Evolutionary conservation across 129 eudicot genomes (phyloP), one percentile per base, ranked within the genome.

Genomic region (Artemisia annua): DNA sequence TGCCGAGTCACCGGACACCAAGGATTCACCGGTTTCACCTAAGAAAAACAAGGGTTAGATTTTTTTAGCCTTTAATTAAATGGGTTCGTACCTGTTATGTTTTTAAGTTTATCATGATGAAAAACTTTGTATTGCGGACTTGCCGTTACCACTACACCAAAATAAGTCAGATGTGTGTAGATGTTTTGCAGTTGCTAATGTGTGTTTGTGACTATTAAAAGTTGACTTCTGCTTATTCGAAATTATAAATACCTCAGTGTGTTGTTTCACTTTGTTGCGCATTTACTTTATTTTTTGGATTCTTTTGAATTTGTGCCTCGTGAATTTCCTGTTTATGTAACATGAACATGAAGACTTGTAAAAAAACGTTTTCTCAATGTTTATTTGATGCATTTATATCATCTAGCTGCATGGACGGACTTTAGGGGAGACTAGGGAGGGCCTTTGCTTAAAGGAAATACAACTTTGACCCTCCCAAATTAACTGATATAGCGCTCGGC

Each of bases 1-100:
- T 55, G 67, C 85, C 9, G 76, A 78, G 55, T 78, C 87, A 60
- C 89, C 97, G 0, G 92, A 91, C 59, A 46, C 69, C 46, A 64
- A 70, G 28, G 66, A 63, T 52, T 81, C 51, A 61, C 83, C 83
- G 3, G 87, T 59, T 54, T 75, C 52, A 56, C 84, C 83, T 3
- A 88, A 50, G 9, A 71, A 76, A 24, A 67, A 56, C 28, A 70
- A 85, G 77, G 90, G 79, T 82, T 78, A 71, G 73, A 81, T 55
- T 71, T 62, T 76, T 70, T 55, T 54, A 16, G n/a, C 67, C 13
- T 48, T 39, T 4, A 44, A 5, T 44, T 59, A 48, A 26, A 49
- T 66, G 18, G 63, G 66, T 30, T 61, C 66, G n/a, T 53, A 68
- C 51, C 67, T 16, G 61, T 48, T 67, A 24, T 46, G 6, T 16